Evolutionary conservation across 1,284 basidiomycete species (phyloP).

Genomic region (Gymnopus androsaceus): DNA sequence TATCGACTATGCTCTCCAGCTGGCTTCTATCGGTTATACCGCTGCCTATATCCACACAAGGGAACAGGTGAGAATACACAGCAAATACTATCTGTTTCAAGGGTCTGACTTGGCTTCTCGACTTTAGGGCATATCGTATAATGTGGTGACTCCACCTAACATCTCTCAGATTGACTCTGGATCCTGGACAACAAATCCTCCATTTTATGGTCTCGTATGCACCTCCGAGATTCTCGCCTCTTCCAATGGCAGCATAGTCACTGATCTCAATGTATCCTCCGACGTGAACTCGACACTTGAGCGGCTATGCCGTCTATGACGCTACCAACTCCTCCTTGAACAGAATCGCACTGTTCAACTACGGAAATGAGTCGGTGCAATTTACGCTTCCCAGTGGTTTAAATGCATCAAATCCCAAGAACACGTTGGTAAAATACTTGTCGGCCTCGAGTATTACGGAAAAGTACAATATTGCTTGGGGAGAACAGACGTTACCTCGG

Average conservation of each 20-base stretch:
- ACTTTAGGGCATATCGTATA: conserved; percentile 46
- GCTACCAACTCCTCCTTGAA: conserved; percentile 36
- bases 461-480: conserved; percentile 60
- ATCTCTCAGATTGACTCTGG: conserved; percentile 35
- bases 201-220: conserved; percentile 61
- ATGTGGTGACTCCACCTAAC: conserved; percentile 49
- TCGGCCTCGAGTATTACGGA: conserved; percentile 48
- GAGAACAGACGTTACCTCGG: conserved; percentile 11
- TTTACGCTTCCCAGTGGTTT: conserved; percentile 36
- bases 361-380: conserved; percentile 40
- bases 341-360: conserved; percentile 65
- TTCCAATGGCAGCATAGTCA: conserved; percentile 46
- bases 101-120: too few species aligned
- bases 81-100: too few species aligned
- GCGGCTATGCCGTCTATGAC: conserved; percentile 65
- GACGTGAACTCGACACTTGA: conserved; percentile 38
- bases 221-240: conserved; percentile 54
- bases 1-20: conserved; percentile 52
- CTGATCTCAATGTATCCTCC: conserved; percentile 49
- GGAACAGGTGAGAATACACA: conserved; percentile 29
- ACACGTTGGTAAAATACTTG: conserved; percentile 46
- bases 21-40: conserved; percentile 49
- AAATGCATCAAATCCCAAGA: not conserved
- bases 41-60: conserved; percentile 53
- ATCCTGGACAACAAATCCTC: conserved; percentile 51